A percentile compares a stretch with the other conserved stretches of the same genome.
These are phyloP conservation scores for Micromonas commoda DNA, from an alignment of 139 green algal genomes.

Conservation along the genomic window DNA sequence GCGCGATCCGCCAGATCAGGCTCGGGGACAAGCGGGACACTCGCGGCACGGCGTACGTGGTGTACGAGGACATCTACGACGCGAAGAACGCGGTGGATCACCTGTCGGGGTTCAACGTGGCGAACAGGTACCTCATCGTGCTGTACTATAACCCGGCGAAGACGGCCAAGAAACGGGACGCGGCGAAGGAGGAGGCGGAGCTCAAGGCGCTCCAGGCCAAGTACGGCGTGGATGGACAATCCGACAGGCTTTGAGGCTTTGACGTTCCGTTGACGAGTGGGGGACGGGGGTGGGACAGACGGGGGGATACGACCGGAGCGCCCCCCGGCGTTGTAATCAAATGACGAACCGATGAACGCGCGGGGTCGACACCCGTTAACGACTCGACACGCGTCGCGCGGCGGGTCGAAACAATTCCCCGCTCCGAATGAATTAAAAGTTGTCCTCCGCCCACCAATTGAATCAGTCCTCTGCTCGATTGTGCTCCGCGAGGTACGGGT, in stretches of 20 bases:
- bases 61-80: constrained; percentile 99
- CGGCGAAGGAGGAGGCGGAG: constrained; percentile 82
- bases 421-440: background rate
- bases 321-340: too few relatives aligned
- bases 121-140: constrained; percentile 74
- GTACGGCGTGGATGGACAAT: constrained; percentile 78
- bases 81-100: constrained; percentile 89
- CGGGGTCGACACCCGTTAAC: too few relatives aligned
- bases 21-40: constrained; percentile 82
- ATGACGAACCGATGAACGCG: too few relatives aligned
- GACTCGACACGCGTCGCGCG: too few relatives aligned
- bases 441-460: background rate
- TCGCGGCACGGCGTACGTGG: constrained; percentile 90
- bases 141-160: constrained; percentile 82
- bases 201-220: constrained; percentile 75
- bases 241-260: constrained; percentile 38
- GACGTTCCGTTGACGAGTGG: too few relatives aligned
- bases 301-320: too few relatives aligned
- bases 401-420: too few relatives aligned
- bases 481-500: constrained; percentile 24
- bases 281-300: too few relatives aligned
- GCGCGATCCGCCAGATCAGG: constrained; percentile 57
- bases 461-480: too few relatives aligned
- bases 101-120: constrained; percentile 94
- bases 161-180: constrained; percentile 68